These are phyloP conservation scores for Epithele typhae DNA, from an alignment of 768 basidiomycete species.

Conservation along the genomic window DNA sequence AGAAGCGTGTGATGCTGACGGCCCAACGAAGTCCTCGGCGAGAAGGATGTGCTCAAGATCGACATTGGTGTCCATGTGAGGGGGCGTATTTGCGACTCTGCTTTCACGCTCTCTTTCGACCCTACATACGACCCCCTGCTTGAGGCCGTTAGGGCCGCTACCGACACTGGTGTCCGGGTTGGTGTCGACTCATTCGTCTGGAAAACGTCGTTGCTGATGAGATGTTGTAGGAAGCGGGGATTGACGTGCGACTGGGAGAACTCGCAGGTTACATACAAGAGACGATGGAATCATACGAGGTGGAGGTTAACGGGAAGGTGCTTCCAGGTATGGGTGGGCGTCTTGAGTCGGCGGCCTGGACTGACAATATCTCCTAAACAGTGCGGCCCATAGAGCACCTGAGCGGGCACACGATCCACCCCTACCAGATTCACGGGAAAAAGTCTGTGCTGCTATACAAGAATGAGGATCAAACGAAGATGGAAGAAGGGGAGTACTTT, in stretches of 20 bases:
- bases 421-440: conserved; percentile 89
- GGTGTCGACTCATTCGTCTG: conserved; percentile 9
- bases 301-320: conserved; percentile 82
- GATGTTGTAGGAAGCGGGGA: conserved; percentile 89
- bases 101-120: conserved; percentile 89
- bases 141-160: conserved; percentile 91
- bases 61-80: conserved; percentile 97
- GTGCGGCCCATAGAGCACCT: conserved; percentile 94
- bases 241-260: conserved; percentile 91
- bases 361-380: conserved; percentile 25
- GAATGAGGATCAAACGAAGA: conserved; percentile 87
- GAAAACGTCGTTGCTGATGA: neutral
- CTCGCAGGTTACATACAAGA: conserved; percentile 92
- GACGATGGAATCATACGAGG: conserved; percentile 98
- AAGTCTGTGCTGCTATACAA: conserved; percentile 91
- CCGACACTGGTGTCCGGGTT: conserved; percentile 86
- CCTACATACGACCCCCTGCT: conserved; percentile 86
- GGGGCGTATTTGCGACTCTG: conserved; percentile 93
- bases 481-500: conserved; percentile 99
- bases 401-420: conserved; percentile 90
- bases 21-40: conserved; percentile 76
- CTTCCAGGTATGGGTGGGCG: conserved; percentile 55
- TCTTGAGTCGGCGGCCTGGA: neutral
- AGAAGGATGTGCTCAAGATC: conserved; percentile 90
- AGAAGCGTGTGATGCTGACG: too few relatives aligned